A percentile compares a stretch with the other conserved stretches of the same genome.
Evolutionary conservation across 108 stramenopile genomes (phyloP).

Genomic region (Parmales sp.): DNA sequence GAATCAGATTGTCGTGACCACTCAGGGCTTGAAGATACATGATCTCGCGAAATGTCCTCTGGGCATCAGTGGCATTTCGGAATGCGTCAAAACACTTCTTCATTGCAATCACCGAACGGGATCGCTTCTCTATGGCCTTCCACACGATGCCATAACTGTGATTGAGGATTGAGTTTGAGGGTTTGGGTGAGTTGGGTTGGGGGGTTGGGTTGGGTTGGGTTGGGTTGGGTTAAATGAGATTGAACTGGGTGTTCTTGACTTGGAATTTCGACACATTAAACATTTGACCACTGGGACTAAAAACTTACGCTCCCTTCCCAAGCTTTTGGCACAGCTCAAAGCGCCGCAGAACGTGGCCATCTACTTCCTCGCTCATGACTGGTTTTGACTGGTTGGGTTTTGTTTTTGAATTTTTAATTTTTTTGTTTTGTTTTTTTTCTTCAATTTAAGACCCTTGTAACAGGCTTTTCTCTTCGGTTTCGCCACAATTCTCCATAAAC

Average conservation of each 20-base stretch:
- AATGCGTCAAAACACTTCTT: conserved; percentile 87
- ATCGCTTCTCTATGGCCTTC: conserved; percentile 61
- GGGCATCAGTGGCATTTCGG: conserved; percentile 55
- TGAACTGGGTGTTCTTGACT: no score
- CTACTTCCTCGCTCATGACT: conserved; percentile 35
- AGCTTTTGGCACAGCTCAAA: conserved; percentile 31
- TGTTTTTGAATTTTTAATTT: background rate
- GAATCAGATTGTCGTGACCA: conserved; percentile 71
- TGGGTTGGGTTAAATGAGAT: no score
- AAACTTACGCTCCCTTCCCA: conserved; percentile 42
- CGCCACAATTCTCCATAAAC: no score
- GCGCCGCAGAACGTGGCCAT: conserved; percentile 25
- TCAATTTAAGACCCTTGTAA: conserved; percentile 16
- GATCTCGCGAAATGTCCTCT: conserved; percentile 69
- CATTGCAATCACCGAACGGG: conserved; percentile 47
- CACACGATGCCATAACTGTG: conserved; percentile 73
- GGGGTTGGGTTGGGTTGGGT: no score
- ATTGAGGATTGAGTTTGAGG: no score
- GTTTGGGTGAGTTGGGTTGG: no score
- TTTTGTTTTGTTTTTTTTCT: conserved; percentile 11
- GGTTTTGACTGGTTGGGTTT: background rate
- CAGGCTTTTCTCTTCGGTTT: background rate
- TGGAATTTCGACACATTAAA: no score
- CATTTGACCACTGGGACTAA: no score
- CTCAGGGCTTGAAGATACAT: conserved; percentile 58